Evolutionary conservation across 2,329 filamentous ascomycete genomes (phyloP), one percentile per base, ranked within the genome.

Genomic region (Cladosporium sp.): DNA sequence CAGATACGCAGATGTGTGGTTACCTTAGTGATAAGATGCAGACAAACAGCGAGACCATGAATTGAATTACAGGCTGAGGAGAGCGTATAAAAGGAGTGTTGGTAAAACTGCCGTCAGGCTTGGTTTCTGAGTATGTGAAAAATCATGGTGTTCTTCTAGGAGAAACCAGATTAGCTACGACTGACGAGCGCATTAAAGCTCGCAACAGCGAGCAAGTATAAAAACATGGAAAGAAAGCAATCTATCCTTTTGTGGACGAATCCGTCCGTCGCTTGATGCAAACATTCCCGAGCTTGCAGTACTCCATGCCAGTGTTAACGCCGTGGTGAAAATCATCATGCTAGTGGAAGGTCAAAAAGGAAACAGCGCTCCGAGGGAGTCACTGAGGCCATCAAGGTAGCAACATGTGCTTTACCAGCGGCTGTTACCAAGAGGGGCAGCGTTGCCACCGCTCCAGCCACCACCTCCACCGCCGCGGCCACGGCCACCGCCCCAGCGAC

Each of bases 371-470:
- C 44, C 12, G 12, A 26, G 24, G n/a, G 59, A 51, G 26, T 34
- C 41, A 24, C 59, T 21, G 59, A 52, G 32, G 59, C n/a, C 32
- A 32, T 41, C 34, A n/a, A 12, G 52, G 52, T 32, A 55, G 52
- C 52, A 55, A 55, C 52, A 55, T 30, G 52, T 55, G 52, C 52
- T 51, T 86, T 86, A 88, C 76, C 85, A 84, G 73, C 85, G 82
- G 78, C 79, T 77, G 72, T 85, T 78, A 71, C 85, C 85, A 71
- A 88, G 78, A 65, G 85, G 85, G 70, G 86, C 86, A 72, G 81
- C 77, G 76, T 88, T 88, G 74, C 84, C 85, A 73, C 83, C 82
- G 76, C 84, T 85, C 77, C 81, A 87, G 70, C 83, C 81, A 64
- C 71, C 71, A 59, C 74, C 72, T 60, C 73, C 70, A 51, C 73